Evolutionary conservation across 2,329 filamentous ascomycete species (phyloP).

Genomic region (Nannizziopsis barbatae): DNA sequence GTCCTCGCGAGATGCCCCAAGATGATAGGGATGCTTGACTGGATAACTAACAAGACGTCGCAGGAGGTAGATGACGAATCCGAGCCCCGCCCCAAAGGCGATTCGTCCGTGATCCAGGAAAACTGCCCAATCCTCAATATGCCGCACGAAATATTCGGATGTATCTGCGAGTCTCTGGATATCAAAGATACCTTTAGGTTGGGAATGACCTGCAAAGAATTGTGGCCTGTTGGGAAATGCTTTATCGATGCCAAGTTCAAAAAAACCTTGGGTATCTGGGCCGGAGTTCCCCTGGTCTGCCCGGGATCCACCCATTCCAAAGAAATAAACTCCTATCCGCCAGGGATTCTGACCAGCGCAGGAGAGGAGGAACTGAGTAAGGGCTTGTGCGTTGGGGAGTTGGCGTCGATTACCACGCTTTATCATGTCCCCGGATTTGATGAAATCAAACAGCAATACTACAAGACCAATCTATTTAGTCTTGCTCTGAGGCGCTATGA

Average conservation of each 20-base stretch:
- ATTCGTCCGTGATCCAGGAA: neutral
- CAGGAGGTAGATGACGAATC: neutral
- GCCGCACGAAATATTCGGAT: conserved; percentile 7
- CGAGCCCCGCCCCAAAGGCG: neutral
- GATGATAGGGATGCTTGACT: neutral
- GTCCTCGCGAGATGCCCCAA: neutral
- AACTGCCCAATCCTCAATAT: conserved; percentile 1
- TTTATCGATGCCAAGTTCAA: conserved; percentile 2
- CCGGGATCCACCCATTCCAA: conserved; percentile 7
- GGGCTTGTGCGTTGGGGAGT: conserved; percentile 4
- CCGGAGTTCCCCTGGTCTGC: conserved; percentile 5
- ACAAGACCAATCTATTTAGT: conserved; percentile 9
- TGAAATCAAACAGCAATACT: conserved; percentile 4
- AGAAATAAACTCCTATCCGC: conserved; percentile 2
- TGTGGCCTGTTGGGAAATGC: conserved; percentile 5
- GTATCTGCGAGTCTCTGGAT: conserved; percentile 3
- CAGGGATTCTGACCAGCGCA: neutral
- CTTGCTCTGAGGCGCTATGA: conserved; percentile 6
- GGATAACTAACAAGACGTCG: neutral
- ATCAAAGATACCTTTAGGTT: conserved; percentile 3
- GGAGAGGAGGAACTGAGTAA: conserved; percentile 6
- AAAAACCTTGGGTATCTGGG: conserved; percentile 1
- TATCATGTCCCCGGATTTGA: conserved; percentile 4
- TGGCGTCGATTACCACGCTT: neutral
- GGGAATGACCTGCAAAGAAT: conserved; percentile 8